Evolutionary conservation across 495 filamentous ascomycete genomes (phyloP).

Genomic region (Penicillium subrubescens): DNA sequence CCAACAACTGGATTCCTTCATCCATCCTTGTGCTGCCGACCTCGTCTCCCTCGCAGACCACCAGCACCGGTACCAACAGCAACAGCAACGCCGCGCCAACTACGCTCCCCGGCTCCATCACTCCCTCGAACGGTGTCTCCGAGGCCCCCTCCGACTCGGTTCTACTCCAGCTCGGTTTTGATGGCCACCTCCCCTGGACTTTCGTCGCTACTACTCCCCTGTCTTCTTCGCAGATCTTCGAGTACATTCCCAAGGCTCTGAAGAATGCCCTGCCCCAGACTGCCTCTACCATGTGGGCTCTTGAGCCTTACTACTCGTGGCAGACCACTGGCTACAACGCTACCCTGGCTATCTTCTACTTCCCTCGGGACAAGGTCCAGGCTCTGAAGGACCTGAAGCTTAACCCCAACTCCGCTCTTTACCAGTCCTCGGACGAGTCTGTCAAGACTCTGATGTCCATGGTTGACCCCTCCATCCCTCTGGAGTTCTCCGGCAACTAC

Average conservation of each 20-base stretch:
- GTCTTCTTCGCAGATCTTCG: conserved; percentile 85
- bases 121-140: conserved; percentile 59
- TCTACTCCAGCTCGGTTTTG: conserved; percentile 84
- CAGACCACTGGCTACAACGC: conserved; percentile 74
- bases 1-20: conserved; percentile 32
- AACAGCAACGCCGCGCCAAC: conserved; percentile 41
- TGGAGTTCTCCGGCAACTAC: conserved; percentile 60
- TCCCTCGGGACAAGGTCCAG: conserved; percentile 67
- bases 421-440: conserved; percentile 57
- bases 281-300: conserved; percentile 63
- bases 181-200: conserved; percentile 73
- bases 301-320: conserved; percentile 78
- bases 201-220: conserved; percentile 72
- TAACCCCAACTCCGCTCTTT: conserved; percentile 70
- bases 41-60: conserved; percentile 26
- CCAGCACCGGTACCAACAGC: conserved; percentile 41
- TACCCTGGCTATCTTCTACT: conserved; percentile 74
- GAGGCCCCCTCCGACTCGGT: conserved; percentile 61
- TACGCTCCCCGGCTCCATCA: conserved; percentile 72
- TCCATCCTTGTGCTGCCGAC: conserved; percentile 30
- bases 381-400: conserved; percentile 64
- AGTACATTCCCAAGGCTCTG: conserved; percentile 74
- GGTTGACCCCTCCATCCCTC: conserved; percentile 83
- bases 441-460: conserved; percentile 70
- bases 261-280: conserved; percentile 57